A percentile compares a stretch with the other conserved stretches of the same genome.
These are phyloP conservation scores for Dendrobium chrysotoxum DNA, from an alignment of 106 monocot species.

Conservation along the genomic window DNA sequence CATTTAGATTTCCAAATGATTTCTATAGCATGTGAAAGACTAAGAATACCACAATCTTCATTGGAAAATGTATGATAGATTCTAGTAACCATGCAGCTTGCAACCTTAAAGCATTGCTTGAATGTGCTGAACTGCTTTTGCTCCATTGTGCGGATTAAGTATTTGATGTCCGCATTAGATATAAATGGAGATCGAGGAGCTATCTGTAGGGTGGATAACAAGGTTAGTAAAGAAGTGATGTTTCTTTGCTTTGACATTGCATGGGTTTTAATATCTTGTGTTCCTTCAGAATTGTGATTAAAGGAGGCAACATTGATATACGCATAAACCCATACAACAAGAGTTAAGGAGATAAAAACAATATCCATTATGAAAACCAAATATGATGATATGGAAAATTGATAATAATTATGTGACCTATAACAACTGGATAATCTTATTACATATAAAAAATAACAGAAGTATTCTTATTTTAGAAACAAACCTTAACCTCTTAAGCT, in stretches of 20 bases:
- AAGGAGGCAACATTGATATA: not conserved
- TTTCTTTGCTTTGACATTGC: no score
- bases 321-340: not conserved
- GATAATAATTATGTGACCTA: not conserved
- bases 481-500: conserved; percentile 86
- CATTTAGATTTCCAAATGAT: not conserved
- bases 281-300: not conserved
- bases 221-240: no score
- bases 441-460: not conserved
- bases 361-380: not conserved
- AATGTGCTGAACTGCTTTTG: no score
- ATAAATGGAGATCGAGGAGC: no score
- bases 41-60: not conserved
- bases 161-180: no score
- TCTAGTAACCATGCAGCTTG: not conserved
- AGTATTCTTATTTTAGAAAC: conserved; percentile 9
- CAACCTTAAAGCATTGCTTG: not conserved
- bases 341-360: not conserved
- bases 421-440: not conserved
- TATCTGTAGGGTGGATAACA: no score
- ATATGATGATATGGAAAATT: not conserved
- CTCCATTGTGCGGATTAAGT: no score
- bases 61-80: not conserved
- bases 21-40: not conserved
- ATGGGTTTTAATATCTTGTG: not conserved